A percentile compares a stretch with the other conserved stretches of the same genome.
Evolutionary conservation across 257 asterid species (phyloP).

Genomic region (Cynanchum wilfordii): DNA sequence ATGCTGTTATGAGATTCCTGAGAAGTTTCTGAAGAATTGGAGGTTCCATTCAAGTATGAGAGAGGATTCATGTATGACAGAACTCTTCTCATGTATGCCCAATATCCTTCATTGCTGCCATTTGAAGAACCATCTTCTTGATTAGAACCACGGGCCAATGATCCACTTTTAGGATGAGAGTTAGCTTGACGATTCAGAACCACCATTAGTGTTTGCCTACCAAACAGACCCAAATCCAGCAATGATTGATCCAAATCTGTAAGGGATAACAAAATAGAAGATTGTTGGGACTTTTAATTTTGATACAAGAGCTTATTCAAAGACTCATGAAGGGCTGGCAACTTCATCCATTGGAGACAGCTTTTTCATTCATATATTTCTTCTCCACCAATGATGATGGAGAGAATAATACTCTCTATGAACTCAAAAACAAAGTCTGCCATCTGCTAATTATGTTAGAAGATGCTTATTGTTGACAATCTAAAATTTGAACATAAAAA

Average conservation of each 20-base stretch:
- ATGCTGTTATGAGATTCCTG: slow-evolving; percentile 48
- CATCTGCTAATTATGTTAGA: not conserved
- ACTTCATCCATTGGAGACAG: not conserved
- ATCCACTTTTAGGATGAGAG: slow-evolving; percentile 31
- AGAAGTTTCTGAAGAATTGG: slow-evolving; percentile 33
- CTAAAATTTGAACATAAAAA: not conserved
- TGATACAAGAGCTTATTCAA: not conserved
- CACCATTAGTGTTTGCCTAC: slow-evolving; percentile 78
- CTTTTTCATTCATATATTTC: not conserved
- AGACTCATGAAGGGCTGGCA: not conserved
- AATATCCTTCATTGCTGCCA: slow-evolving; percentile 58
- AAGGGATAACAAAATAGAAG: slow-evolving; percentile 13
- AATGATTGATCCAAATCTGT: slow-evolving; percentile 63
- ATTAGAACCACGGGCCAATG: slow-evolving; percentile 21
- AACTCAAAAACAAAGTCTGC: not conserved
- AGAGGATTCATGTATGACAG: slow-evolving; percentile 70
- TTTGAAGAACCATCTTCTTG: slow-evolving; percentile 36
- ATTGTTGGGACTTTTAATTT: not conserved
- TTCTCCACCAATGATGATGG: not conserved
- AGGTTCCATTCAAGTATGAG: slow-evolving; percentile 55
- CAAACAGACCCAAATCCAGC: slow-evolving; percentile 60
- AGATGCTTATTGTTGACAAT: not conserved
- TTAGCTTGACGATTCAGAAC: slow-evolving; percentile 34
- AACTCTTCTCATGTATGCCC: slow-evolving; percentile 55
- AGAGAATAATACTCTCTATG: not conserved